Percentiles rank a stretch among this genome's conserved stretches.
Conservation (phyloP, 2,329 filamentous ascomycete species). For the Fusarium chaquense region DNA sequence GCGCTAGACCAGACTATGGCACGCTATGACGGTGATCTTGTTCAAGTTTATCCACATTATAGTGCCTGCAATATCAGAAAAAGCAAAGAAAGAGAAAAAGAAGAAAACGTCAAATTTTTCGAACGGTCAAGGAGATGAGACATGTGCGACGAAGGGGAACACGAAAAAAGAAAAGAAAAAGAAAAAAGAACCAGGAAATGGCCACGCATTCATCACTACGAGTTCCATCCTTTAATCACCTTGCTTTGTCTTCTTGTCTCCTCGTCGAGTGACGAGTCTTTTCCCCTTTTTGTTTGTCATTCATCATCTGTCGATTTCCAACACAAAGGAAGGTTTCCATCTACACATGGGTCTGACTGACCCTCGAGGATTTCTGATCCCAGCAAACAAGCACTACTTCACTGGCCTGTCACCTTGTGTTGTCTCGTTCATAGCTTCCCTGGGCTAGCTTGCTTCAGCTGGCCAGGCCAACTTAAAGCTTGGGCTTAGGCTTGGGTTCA, state of each 20-base stretch:
- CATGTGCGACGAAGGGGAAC: conserved; percentile 23
- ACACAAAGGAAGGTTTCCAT: conserved; percentile 10
- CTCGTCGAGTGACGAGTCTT: neutral
- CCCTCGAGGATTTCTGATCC: conserved; percentile 3
- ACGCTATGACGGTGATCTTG: conserved; percentile 28
- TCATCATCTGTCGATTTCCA: neutral
- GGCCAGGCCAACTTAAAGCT: conserved; percentile 2
- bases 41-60: conserved; percentile 34
- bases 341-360: conserved; percentile 1
- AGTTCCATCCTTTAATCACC: neutral
- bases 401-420: conserved; percentile 4
- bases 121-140: conserved; percentile 26
- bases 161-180: conserved; percentile 24
- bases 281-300: conserved; percentile 5
- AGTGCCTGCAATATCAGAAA: conserved; percentile 1
- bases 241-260: neutral
- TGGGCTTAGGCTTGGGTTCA: neutral
- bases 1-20: neutral
- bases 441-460: conserved; percentile 29
- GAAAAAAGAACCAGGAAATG: neutral
- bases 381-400: neutral
- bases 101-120: conserved; percentile 13
- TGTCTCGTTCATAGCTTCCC: neutral
- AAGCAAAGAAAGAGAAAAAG: conserved; percentile 16
- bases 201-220: neutral